Percentiles rank a stretch among this genome's conserved stretches.
phyloP scores from a whole-genome alignment of 805 yeast species.

The Schwanniomyces pseudopolymorphus region DNA sequence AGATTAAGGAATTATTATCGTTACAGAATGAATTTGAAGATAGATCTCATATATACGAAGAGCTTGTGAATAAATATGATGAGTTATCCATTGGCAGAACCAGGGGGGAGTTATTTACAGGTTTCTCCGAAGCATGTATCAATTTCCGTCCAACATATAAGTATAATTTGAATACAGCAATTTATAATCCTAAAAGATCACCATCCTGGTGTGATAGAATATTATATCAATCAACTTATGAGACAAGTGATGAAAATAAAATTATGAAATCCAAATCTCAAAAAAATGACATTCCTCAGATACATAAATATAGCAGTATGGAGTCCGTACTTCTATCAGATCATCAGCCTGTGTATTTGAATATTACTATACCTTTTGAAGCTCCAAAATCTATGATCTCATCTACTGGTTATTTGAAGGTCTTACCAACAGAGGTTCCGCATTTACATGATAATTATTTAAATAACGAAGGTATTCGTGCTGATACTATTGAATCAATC shows the following conservation, averaged over 20 bases:
- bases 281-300: constrained; percentile 14
- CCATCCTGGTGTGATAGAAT: constrained; percentile 95
- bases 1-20: constrained; percentile 19
- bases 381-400: constrained; percentile 36
- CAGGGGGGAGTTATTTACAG: constrained; percentile 50
- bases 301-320: constrained; percentile 51
- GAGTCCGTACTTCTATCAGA: constrained; percentile 58
- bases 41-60: constrained; percentile 10
- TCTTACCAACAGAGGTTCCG: constrained; percentile 19
- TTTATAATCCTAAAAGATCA: constrained; percentile 55
- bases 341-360: constrained; percentile 74
- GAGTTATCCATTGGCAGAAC: constrained; percentile 47
- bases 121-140: constrained; percentile 67
- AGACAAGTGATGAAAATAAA: constrained; percentile 4
- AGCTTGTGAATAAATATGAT: constrained; percentile 39
- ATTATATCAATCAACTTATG: constrained; percentile 50
- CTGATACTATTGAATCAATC: constrained; percentile 15
- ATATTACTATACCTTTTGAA: constrained; percentile 45
- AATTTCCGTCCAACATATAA: constrained; percentile 81
- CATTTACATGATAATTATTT: constrained; percentile 8
- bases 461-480: neutral
- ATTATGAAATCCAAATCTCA: neutral
- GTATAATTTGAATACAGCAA: constrained; percentile 49
- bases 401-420: constrained; percentile 28
- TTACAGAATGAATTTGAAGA: constrained; percentile 21